phyloP scores from a whole-genome alignment of 108 stramenopile species.

The Cylindrotheca fusiformis region DNA sequence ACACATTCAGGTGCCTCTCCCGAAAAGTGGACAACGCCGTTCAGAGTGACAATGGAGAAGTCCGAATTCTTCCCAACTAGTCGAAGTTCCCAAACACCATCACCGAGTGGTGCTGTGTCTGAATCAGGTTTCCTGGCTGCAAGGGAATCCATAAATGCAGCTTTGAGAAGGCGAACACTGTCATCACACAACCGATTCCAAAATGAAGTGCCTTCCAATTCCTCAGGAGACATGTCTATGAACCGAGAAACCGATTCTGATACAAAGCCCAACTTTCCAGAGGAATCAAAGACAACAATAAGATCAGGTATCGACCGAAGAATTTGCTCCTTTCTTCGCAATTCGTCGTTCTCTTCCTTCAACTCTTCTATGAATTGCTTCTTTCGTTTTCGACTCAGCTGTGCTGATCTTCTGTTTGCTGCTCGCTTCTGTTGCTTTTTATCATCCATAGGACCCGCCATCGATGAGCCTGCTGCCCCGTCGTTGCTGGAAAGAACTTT shows the following conservation, averaged over 20 bases:
- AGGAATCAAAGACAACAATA: conserved; percentile 82
- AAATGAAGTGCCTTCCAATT: conserved; percentile 70
- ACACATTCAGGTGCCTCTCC: conserved; percentile 83
- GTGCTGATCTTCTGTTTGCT: conserved; percentile 88
- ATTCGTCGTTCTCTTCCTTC: conserved; percentile 78
- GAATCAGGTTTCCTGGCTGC: conserved; percentile 57
- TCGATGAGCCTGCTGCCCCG: not conserved
- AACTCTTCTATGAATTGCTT: conserved; percentile 93
- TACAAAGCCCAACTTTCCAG: conserved; percentile 72
- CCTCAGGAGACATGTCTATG: conserved; percentile 38
- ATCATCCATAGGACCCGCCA: conserved; percentile 29
- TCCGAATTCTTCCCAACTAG: conserved; percentile 50
- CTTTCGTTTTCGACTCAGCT: conserved; percentile 91
- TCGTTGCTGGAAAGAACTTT: not conserved
- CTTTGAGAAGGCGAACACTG: conserved; percentile 75
- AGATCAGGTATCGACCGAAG: conserved; percentile 80
- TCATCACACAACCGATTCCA: conserved; percentile 73
- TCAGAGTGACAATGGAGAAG: conserved; percentile 44
- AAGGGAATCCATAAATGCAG: conserved; percentile 85
- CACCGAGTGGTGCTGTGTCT: conserved; percentile 63
- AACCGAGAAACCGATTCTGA: conserved; percentile 62
- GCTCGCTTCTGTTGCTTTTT: conserved; percentile 79
- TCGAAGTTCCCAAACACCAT: conserved; percentile 64
- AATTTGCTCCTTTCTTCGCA: conserved; percentile 80
- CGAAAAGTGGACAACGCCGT: conserved; percentile 82